Evolutionary conservation across 768 basidiomycete genomes (phyloP).

Genomic region (Multifurca ochricompacta): DNA sequence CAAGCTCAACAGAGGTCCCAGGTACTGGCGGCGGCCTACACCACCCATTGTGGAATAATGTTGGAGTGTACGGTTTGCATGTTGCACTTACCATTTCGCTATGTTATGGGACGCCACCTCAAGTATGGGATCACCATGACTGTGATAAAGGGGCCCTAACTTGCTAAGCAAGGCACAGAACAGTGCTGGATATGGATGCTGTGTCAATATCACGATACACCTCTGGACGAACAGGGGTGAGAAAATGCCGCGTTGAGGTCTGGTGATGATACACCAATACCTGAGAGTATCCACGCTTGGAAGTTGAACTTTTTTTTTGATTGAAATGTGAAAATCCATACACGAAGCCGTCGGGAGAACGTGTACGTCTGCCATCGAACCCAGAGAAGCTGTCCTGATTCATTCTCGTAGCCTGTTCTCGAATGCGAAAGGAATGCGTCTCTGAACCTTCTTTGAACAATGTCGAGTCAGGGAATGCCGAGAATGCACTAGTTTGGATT

Average conservation of each 20-base stretch:
- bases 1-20: constrained; percentile 65
- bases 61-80: background rate
- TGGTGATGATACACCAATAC: constrained; percentile 45
- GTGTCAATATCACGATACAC: constrained; percentile 74
- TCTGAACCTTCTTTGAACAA: constrained; percentile 81
- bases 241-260: constrained; percentile 1
- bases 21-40: constrained; percentile 71
- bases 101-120: constrained; percentile 85
- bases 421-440: constrained; percentile 80
- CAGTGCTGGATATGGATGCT: constrained; percentile 73
- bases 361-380: constrained; percentile 30
- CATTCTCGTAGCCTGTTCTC: constrained; percentile 29
- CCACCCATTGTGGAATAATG: constrained; percentile 30
- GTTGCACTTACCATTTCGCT: constrained; percentile 59
- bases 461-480: constrained; percentile 83
- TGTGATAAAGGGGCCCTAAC: constrained; percentile 68
- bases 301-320: constrained; percentile 53
- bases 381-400: constrained; percentile 20
- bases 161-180: constrained; percentile 60
- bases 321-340: constrained; percentile 77
- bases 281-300: constrained; percentile 77
- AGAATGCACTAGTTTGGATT: constrained; percentile 63
- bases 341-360: constrained; percentile 54
- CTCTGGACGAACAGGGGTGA: constrained; percentile 36
- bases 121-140: constrained; percentile 70